Percentiles rank a stretch among this genome's conserved stretches.
These are phyloP conservation scores for Drechslerella stenobrocha DNA, from an alignment of 2,329 filamentous ascomycete species.

Conservation along the genomic window DNA sequence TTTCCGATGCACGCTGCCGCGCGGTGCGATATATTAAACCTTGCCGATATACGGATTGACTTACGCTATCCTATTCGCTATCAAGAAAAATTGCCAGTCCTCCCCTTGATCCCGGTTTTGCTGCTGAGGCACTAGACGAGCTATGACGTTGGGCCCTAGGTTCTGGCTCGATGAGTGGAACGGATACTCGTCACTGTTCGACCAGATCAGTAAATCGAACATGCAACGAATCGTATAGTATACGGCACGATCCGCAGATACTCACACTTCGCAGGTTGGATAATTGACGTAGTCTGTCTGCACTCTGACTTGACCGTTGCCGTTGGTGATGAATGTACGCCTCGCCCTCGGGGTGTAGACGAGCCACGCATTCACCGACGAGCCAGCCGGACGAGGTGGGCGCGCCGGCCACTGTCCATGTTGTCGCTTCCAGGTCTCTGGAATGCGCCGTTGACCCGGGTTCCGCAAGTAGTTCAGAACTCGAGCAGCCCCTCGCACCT, in stretches of 20 bases:
- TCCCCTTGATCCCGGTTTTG: conserved; percentile 1
- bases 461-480: conserved; percentile 5
- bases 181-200: conserved; percentile 16
- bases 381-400: neutral
- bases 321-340: neutral
- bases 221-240: neutral
- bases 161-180: conserved; percentile 14
- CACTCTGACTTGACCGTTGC: neutral
- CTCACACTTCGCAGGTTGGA: conserved; percentile 23
- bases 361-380: neutral
- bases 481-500: neutral
- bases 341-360: neutral
- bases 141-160: neutral
- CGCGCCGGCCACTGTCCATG: conserved; percentile 3
- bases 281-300: neutral
- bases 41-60: too few species aligned
- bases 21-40: too few species aligned
- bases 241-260: neutral
- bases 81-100: conserved; percentile 9
- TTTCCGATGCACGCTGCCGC: too few species aligned
- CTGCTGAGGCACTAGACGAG: conserved; percentile 4
- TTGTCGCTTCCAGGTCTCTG: neutral
- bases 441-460: neutral
- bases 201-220: neutral
- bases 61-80: conserved; percentile 20